phyloP scores from a whole-genome alignment of 495 filamentous ascomycete species.

The Neurospora sp. region DNA sequence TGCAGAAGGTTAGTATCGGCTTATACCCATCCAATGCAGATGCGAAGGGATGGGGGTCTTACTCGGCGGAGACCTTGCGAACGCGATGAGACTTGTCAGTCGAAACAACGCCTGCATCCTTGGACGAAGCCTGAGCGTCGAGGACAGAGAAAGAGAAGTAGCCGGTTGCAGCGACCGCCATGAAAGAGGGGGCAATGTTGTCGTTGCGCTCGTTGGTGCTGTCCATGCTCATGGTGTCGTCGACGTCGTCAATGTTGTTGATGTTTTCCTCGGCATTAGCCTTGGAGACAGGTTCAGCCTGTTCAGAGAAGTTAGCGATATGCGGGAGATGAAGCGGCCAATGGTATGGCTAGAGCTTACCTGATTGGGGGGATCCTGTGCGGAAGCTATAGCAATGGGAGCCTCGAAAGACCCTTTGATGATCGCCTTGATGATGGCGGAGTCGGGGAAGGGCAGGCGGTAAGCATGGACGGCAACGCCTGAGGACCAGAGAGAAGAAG shows the following conservation, averaged over 20 bases:
- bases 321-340: not conserved
- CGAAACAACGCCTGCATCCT: not conserved
- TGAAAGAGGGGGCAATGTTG: not conserved
- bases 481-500: not conserved
- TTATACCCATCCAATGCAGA: not conserved
- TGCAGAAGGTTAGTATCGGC: not conserved
- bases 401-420: not conserved
- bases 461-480: not conserved
- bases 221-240: not conserved
- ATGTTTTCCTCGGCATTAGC: not conserved
- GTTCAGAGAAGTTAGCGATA: not conserved
- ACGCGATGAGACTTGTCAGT: not conserved
- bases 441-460: not conserved
- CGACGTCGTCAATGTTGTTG: not conserved
- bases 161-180: accelerated
- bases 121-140: not conserved
- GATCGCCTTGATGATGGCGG: not conserved
- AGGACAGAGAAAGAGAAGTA: not conserved
- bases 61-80: not conserved
- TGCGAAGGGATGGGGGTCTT: not conserved
- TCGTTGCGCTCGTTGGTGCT: not conserved
- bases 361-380: not conserved
- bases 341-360: not conserved
- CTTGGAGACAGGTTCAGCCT: not conserved
- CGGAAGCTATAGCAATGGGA: not conserved